Evolutionary conservation across 2,329 filamentous ascomycete genomes (phyloP), one percentile per base, ranked within the genome.

Genomic region (Botrytis hyacinthi): DNA sequence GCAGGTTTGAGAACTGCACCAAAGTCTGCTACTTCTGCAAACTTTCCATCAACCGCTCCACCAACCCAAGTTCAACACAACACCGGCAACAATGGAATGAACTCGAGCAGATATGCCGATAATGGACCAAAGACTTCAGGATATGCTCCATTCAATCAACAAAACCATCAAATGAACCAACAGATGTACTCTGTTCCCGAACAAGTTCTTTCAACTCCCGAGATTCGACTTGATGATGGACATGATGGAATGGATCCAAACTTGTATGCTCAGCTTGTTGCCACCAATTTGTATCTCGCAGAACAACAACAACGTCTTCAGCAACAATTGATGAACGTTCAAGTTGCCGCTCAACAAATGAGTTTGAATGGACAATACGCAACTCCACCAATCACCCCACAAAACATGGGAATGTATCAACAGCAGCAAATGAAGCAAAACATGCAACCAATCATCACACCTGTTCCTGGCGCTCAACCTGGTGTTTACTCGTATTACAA

Each of bases 261-360:
- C 75, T 83, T 97, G 71, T 96, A 97, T 78, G 93, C 94, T 71
- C 94, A 97, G 83, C 87, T 98, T 76, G 89, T 98, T 80, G 92
- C 94, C 73, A 97, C 94, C 79, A 97, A 98, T 82, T 85, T 96
- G 81, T 97, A 97, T 81, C 88, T 99, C 69, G 94, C 94, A 59
- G 94, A 97, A 81, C 95, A 97, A 84, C 95, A 98, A 84, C 94
- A 97, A 84, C 92, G 93, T 76, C 89, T 98, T 70, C 95, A 98
- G 84, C 95, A 98, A 84, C 94, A 98, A 84, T 88, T 98, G 77
- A 89, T 94, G 78, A 93, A 86, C 77, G 90, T 98, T 37, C 96
- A 95, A 80, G 90, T 91, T 70, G 92, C 93, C 54, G 92, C 93
- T 74, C 92, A 94, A 83, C 92, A 95, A 82, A 92, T 97, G 83